Evolutionary conservation across 352 stramenopile genomes (phyloP).

Genomic region (Globisporangium splendens): DNA sequence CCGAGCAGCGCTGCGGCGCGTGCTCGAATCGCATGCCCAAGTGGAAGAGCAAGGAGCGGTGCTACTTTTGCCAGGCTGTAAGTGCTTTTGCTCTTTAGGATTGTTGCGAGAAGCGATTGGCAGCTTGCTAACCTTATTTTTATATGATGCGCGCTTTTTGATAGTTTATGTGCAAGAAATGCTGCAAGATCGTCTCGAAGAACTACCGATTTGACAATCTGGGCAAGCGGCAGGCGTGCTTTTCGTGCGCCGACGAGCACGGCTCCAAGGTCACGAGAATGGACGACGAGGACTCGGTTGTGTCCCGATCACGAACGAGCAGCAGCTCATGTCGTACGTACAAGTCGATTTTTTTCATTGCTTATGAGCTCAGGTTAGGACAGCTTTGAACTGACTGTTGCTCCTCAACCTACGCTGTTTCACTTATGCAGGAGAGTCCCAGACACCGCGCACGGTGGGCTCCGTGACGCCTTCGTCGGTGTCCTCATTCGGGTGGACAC

Average conservation of each 20-base stretch:
- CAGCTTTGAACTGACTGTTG: too few species aligned
- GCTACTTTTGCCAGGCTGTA: conserved; percentile 61
- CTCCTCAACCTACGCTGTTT: not conserved
- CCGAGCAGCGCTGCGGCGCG: conserved; percentile 53
- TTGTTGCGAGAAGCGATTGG: not conserved
- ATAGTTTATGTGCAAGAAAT: conserved; percentile 74
- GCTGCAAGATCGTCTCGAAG: conserved; percentile 46
- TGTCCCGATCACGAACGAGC: conserved; percentile 8
- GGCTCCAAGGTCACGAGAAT: conserved; percentile 24
- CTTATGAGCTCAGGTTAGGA: not conserved
- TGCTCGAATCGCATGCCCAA: conserved; percentile 59
- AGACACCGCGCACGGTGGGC: conserved; percentile 6
- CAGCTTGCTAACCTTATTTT: conserved; percentile 12
- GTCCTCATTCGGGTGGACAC: not conserved
- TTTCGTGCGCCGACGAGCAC: conserved; percentile 50
- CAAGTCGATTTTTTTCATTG: not conserved
- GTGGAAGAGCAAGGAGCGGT: conserved; percentile 56
- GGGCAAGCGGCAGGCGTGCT: conserved; percentile 40
- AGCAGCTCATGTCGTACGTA: conserved; percentile 11
- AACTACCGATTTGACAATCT: conserved; percentile 56
- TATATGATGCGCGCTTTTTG: conserved; percentile 2
- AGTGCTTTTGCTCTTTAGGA: conserved; percentile 15
- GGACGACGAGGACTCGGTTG: conserved; percentile 14
- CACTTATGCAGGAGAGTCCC: conserved; percentile 2
- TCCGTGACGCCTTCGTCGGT: conserved; percentile 1